A percentile compares a stretch with the other conserved stretches of the same genome.
Evolutionary conservation across 208 protist genomes (phyloP).

Genomic region (Trypanosoma scelopori): DNA sequence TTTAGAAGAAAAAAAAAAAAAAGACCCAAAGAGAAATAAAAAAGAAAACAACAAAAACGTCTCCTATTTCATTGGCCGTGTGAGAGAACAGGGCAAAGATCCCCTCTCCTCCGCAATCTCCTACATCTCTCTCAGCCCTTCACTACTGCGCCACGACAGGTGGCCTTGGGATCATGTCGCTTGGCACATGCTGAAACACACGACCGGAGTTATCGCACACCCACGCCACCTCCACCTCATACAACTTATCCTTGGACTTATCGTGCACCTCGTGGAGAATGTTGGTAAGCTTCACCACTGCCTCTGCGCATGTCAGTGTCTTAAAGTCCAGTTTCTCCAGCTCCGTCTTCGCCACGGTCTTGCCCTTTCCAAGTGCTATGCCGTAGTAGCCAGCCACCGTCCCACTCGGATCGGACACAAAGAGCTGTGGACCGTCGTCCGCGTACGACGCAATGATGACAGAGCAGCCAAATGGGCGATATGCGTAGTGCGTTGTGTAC

Average conservation of each 20-base stretch:
- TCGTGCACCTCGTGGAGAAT: slow-evolving; percentile 91
- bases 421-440: slow-evolving; percentile 95
- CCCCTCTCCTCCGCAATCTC: background rate
- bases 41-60: slow-evolving; percentile 13
- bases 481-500: slow-evolving; percentile 94
- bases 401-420: slow-evolving; percentile 97
- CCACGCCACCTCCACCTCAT: slow-evolving; percentile 97
- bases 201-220: slow-evolving; percentile 92
- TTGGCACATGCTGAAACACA: slow-evolving; percentile 77
- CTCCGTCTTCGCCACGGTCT: slow-evolving; percentile 97
- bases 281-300: slow-evolving; percentile 93
- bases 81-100: too few relatives aligned
- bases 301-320: slow-evolving; percentile 93
- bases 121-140: background rate
- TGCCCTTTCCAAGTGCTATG: slow-evolving; percentile 97
- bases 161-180: slow-evolving; percentile 47
- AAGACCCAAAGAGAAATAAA: background rate
- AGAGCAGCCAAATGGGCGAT: slow-evolving; percentile 96
- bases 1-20: too few relatives aligned
- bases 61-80: background rate
- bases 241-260: slow-evolving; percentile 95
- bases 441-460: slow-evolving; percentile 94
- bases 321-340: slow-evolving; percentile 97
- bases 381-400: slow-evolving; percentile 95
- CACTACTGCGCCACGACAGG: slow-evolving; percentile 21